Base-by-base conservation (phyloP, 2,329 filamentous ascomycete genomes). In the Pseudogymnoascus sp. region DNA sequence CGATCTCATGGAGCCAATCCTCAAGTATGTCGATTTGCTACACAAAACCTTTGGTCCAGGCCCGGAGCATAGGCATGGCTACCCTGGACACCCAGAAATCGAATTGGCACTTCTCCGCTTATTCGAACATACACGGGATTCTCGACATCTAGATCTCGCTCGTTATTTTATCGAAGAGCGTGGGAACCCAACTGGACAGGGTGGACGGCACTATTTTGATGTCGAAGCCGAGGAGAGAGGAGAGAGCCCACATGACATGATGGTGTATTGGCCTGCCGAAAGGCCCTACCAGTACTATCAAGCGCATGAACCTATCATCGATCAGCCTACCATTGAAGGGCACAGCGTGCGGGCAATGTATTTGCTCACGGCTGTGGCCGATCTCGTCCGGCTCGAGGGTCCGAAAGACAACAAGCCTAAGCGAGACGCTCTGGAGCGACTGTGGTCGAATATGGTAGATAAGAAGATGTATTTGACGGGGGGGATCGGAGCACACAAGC, bases 401-500 rank as follows among this genome's bases (percentile, higher is more conserved):
- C 6, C 5, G 16, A 31, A 53, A 18, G 14, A 28, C 2, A 21
- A 40, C 2, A 23, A 42, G 23, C 28, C 59, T 28, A 65, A 67
- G 36, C 50, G 59, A 37, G 69, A 70, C 0, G 75, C 82, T 1
- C 67, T 86, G 0, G 70, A 75, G 23, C 73, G 78, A 6, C 72
- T 87, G 3, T 88, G 84, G 84, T 70, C 78, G 34, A 85, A 86
- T 66, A 86, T 86, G 82, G 78, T 84, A 0, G 75, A 82, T 42
- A 78, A 78, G 63, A 87, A 86, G 69, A 84, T 87, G 80, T 88
- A 85, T 64, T 69, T 85, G 14, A 88, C 85, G 0, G 85, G 84
- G 1, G 84, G 84, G 0, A 81, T 87, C 60, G 85, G 85, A 0
- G 80, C 76, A 0, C 78, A 84, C 42, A 77, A 80, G 66, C 81